These are phyloP conservation scores for Neonectria ditissima DNA, from an alignment of 2,329 filamentous ascomycete genomes.

Conservation along the genomic window DNA sequence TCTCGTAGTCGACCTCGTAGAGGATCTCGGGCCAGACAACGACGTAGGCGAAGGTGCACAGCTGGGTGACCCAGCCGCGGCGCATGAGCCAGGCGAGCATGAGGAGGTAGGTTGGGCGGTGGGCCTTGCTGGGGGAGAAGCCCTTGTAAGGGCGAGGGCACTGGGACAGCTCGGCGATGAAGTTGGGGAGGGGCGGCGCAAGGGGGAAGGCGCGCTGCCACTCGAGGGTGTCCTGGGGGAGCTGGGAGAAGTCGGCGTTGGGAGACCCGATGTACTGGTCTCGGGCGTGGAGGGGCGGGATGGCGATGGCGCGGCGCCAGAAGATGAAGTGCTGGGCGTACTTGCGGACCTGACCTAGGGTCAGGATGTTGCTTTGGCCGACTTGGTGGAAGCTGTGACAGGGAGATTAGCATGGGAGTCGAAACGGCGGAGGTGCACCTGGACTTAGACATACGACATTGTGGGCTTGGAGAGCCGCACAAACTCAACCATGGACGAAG, in stretches of 20 bases:
- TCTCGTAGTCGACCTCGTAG: constrained; percentile 79
- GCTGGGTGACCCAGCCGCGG: constrained; percentile 92
- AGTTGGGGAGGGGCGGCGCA: constrained; percentile 84
- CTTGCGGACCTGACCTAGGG: constrained; percentile 83
- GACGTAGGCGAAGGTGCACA: constrained; percentile 92
- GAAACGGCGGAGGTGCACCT: background rate
- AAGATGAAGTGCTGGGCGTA: constrained; percentile 95
- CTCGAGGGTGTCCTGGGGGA: constrained; percentile 75
- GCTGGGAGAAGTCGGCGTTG: constrained; percentile 81
- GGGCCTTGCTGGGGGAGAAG: constrained; percentile 87
- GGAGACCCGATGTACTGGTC: constrained; percentile 94
- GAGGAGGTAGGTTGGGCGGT: constrained; percentile 87
- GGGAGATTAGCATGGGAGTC: constrained; percentile 13
- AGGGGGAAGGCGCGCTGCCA: constrained; percentile 87
- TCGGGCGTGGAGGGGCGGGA: constrained; percentile 88
- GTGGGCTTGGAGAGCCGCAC: constrained; percentile 79
- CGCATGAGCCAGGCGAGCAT: constrained; percentile 95
- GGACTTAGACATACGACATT: constrained; percentile 63
- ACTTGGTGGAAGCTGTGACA: constrained; percentile 72
- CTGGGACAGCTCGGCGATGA: constrained; percentile 85
- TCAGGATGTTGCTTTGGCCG: constrained; percentile 77
- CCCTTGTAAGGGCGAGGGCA: constrained; percentile 85
- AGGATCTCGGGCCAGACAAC: constrained; percentile 86
- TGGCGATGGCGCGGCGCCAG: constrained; percentile 92
- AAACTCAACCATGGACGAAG: constrained; percentile 83